A percentile compares a stretch with the other conserved stretches of the same genome.
Evolutionary conservation across 2,329 filamentous ascomycete genomes (phyloP).

Genomic region (Colletotrichum sp.): DNA sequence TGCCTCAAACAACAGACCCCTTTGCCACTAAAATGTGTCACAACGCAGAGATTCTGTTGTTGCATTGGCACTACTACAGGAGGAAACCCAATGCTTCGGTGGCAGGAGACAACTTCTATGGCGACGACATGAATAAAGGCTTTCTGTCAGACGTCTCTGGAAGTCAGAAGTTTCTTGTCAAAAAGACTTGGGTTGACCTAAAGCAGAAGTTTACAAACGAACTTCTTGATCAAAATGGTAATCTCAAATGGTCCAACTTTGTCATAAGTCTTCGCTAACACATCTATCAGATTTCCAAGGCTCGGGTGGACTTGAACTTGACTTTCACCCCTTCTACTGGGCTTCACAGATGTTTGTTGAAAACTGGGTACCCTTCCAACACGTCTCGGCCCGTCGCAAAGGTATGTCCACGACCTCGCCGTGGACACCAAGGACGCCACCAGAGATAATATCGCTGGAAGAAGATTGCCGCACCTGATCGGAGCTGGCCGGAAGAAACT

Average conservation of each 20-base stretch:
- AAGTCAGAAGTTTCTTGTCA: not conserved
- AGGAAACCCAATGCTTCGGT: not conserved
- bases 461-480: not conserved
- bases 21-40: slow-evolving; percentile 36
- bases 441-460: not conserved
- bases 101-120: not conserved
- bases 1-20: not conserved
- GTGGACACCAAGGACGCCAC: not conserved
- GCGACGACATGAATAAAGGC: not conserved
- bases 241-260: not conserved
- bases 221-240: not conserved
- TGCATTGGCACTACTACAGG: slow-evolving; percentile 55
- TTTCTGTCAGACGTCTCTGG: not conserved
- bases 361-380: slow-evolving; percentile 33
- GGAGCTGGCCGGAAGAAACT: not conserved
- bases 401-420: not conserved
- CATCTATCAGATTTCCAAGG: not conserved
- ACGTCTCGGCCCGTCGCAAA: not conserved
- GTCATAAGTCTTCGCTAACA: not conserved
- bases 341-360: slow-evolving; percentile 50
- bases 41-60: slow-evolving; percentile 49
- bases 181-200: not conserved
- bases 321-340: slow-evolving; percentile 38
- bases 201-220: not conserved
- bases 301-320: not conserved